phyloP scores from a whole-genome alignment of 345 rosid genomes.

The Mangifera indica region DNA sequence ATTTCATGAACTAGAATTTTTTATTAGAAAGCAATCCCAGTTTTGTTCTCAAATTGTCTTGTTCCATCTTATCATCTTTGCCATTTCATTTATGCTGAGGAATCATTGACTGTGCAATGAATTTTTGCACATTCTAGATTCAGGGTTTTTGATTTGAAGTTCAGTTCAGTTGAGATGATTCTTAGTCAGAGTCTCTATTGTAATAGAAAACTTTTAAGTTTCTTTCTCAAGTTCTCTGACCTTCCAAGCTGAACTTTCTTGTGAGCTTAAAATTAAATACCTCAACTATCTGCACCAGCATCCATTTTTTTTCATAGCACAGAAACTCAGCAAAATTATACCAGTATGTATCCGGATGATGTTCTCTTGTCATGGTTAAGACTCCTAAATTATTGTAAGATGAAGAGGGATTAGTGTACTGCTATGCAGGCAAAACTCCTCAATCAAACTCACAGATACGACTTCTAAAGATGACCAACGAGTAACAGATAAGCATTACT shows the following conservation, averaged over 20 bases:
- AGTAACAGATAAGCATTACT: too few relatives aligned
- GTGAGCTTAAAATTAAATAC: background rate
- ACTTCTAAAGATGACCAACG: too few relatives aligned
- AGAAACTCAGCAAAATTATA: background rate
- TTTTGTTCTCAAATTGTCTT: background rate
- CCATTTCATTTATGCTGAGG: background rate
- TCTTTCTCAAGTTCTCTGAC: background rate
- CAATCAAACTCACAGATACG: too few relatives aligned
- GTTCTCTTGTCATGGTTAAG: background rate
- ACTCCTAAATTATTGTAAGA: background rate
- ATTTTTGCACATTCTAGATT: background rate
- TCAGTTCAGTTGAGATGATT: background rate
- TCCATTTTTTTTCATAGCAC: background rate
- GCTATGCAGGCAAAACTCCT: too few relatives aligned
- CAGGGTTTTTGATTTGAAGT: background rate
- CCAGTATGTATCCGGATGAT: background rate
- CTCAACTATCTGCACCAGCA: background rate
- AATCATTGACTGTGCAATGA: background rate
- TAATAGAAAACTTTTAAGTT: too few relatives aligned
- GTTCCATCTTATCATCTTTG: background rate
- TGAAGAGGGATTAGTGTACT: background rate
- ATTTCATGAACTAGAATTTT: background rate
- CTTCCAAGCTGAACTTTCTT: background rate
- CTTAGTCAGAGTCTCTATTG: background rate
- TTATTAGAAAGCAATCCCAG: background rate